Conservation (phyloP, 176 grass and related monocot genomes). For the Metroxylon sagu region DNA sequence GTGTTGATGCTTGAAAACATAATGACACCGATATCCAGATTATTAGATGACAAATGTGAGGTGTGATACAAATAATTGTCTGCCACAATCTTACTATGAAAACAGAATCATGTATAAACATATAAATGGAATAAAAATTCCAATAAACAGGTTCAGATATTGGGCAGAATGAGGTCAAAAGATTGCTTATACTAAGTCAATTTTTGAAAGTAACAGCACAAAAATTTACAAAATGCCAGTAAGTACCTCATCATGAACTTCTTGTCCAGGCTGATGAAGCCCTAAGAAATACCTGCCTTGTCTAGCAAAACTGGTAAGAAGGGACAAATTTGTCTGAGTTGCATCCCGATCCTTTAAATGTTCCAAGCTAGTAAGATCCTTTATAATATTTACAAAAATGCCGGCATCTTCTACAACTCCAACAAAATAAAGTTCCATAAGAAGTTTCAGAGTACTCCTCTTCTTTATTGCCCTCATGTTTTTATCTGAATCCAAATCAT, state of each 20-base stretch:
- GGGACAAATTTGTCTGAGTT: slow-evolving; percentile 98
- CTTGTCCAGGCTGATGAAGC: slow-evolving; percentile 46
- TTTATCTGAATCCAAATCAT: slow-evolving; percentile 75
- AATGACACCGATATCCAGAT: too few relatives aligned
- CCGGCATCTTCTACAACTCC: slow-evolving; percentile 80
- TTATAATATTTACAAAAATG: slow-evolving; percentile 88
- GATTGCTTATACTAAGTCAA: too few relatives aligned
- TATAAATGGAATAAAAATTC: too few relatives aligned
- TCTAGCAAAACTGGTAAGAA: slow-evolving; percentile 79
- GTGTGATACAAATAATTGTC: too few relatives aligned
- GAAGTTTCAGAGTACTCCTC: slow-evolving; percentile 95
- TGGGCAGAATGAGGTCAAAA: too few relatives aligned
- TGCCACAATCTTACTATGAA: too few relatives aligned
- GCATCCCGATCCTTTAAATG: slow-evolving; percentile 89
- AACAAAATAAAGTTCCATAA: slow-evolving; percentile 96
- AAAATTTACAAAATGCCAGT: too few relatives aligned
- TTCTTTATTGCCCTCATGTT: slow-evolving; percentile 84
- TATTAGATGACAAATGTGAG: too few relatives aligned
- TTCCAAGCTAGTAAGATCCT: slow-evolving; percentile 75
- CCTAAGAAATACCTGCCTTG: slow-evolving; percentile 80
- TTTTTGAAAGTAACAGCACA: too few relatives aligned
- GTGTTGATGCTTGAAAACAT: too few relatives aligned
- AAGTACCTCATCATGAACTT: slow-evolving; percentile 76
- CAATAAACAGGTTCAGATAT: too few relatives aligned
- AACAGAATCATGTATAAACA: too few relatives aligned